Conservation (phyloP, 129 eudicot species). For the Chrysanthemum lavandulifolium region DNA sequence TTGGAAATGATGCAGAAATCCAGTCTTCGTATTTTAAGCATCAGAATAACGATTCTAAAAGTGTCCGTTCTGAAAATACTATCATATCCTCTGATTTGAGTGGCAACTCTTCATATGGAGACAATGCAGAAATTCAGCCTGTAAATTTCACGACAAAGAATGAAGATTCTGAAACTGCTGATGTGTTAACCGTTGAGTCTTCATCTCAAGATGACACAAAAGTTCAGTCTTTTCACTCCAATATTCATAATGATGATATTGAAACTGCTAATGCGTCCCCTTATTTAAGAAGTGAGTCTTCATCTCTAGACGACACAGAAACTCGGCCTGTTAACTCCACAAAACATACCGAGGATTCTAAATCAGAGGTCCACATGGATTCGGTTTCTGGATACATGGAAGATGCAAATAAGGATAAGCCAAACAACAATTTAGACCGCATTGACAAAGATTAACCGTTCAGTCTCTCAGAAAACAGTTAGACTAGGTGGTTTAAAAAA, state of each 20-base stretch:
- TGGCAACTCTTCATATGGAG: neutral
- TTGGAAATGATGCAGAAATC: slow-evolving; percentile 4
- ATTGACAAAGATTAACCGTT: slow-evolving; percentile 20
- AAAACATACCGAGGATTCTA: slow-evolving; percentile 27
- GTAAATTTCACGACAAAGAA: neutral
- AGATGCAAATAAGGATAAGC: slow-evolving; percentile 22
- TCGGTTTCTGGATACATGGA: slow-evolving; percentile 28
- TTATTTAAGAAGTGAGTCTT: neutral
- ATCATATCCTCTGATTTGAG: slow-evolving; percentile 12
- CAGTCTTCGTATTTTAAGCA: neutral
- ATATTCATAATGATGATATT: slow-evolving; percentile 26
- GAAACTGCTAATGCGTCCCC: slow-evolving; percentile 14
- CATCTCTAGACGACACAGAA: slow-evolving; percentile 16
- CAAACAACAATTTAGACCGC: slow-evolving; percentile 12
- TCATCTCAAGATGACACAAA: slow-evolving; percentile 11
- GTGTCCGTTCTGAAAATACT: neutral
- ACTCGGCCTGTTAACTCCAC: slow-evolving; percentile 32
- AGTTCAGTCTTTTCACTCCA: slow-evolving; percentile 32
- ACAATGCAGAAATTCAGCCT: slow-evolving; percentile 9
- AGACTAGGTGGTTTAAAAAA: slow-evolving; percentile 5
- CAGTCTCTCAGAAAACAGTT: neutral
- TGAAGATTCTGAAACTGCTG: slow-evolving; percentile 5
- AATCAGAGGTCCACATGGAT: slow-evolving; percentile 29
- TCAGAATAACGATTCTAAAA: neutral
- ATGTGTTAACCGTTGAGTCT: neutral